These are phyloP conservation scores for Passalora sequoiae DNA, from an alignment of 2,329 filamentous ascomycete genomes.

Conservation along the genomic window DNA sequence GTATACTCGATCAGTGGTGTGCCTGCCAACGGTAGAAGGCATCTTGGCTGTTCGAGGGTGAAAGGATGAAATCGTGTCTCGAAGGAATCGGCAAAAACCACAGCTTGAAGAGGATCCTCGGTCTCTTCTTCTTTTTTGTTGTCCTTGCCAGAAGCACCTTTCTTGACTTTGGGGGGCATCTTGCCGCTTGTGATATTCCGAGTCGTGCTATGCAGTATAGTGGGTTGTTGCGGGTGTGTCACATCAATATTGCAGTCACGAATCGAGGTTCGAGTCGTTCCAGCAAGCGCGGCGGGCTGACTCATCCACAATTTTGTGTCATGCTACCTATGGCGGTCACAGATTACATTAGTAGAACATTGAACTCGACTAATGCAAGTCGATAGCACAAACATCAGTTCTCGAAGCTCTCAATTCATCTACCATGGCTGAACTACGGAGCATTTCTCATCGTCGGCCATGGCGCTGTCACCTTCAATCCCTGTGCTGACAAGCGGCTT, in stretches of 20 bases:
- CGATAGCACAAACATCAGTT: no score
- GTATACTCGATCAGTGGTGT: constrained; percentile 96
- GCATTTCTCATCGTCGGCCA: not conserved
- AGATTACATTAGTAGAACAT: no score
- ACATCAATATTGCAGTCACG: no score
- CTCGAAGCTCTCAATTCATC: not conserved
- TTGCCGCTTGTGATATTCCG: no score
- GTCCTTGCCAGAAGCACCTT: constrained; percentile 28
- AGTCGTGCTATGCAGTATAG: no score
- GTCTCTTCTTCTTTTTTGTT: constrained; percentile 51
- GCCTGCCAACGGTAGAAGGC: constrained; percentile 87
- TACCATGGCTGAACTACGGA: constrained; percentile 2
- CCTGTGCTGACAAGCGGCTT: not conserved
- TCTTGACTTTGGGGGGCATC: constrained; percentile 49
- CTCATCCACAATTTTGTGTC: no score
- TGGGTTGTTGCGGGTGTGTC: no score
- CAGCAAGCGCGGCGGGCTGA: no score
- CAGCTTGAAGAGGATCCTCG: constrained; percentile 59
- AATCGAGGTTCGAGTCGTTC: not conserved
- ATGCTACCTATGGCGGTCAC: not conserved
- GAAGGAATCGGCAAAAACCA: constrained; percentile 86
- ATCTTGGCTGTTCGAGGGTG: constrained; percentile 84
- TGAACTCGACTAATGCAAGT: no score
- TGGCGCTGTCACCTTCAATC: not conserved
- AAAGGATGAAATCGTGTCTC: constrained; percentile 89